These are phyloP conservation scores for Persicaria tinctoria DNA, from an alignment of 148 eudicot genomes.

Conservation along the genomic window DNA sequence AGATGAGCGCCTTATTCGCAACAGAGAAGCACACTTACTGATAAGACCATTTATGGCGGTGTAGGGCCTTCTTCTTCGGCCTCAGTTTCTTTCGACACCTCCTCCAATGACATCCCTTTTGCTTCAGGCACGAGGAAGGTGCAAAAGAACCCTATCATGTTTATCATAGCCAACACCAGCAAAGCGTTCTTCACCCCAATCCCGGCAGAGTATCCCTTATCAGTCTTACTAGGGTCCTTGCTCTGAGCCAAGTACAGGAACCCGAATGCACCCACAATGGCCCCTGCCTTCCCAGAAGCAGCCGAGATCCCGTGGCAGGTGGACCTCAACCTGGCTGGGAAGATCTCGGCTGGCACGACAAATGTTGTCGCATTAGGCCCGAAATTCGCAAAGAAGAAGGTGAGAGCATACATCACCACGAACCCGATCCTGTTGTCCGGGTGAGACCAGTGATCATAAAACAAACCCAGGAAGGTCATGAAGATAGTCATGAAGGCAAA, in stretches of 20 bases:
- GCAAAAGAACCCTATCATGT: conserved; percentile 30
- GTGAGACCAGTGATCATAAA: conserved; percentile 51
- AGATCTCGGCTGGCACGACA: conserved; percentile 66
- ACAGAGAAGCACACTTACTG: neutral
- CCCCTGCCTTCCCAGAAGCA: conserved; percentile 58
- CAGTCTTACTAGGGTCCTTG: conserved; percentile 33
- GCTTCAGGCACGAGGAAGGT: conserved; percentile 59
- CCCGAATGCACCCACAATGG: conserved; percentile 54
- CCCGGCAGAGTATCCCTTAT: conserved; percentile 42
- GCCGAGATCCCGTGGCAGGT: conserved; percentile 67
- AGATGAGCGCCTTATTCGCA: neutral
- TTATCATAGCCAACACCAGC: conserved; percentile 32
- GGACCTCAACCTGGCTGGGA: conserved; percentile 61
- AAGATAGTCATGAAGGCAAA: conserved; percentile 56
- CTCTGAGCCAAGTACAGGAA: conserved; percentile 51
- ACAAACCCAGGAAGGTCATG: conserved; percentile 45
- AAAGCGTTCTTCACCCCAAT: conserved; percentile 49
- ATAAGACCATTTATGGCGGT: neutral
- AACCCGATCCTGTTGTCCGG: conserved; percentile 44
- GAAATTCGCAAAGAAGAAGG: conserved; percentile 60
- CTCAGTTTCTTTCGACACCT: conserved; percentile 42
- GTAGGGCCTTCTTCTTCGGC: conserved; percentile 12
- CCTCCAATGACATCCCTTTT: conserved; percentile 60
- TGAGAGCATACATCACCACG: conserved; percentile 46
- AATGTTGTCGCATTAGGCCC: conserved; percentile 68